Evolutionary conservation across 768 basidiomycete genomes (phyloP).

Genomic region (Boletus huronensis): DNA sequence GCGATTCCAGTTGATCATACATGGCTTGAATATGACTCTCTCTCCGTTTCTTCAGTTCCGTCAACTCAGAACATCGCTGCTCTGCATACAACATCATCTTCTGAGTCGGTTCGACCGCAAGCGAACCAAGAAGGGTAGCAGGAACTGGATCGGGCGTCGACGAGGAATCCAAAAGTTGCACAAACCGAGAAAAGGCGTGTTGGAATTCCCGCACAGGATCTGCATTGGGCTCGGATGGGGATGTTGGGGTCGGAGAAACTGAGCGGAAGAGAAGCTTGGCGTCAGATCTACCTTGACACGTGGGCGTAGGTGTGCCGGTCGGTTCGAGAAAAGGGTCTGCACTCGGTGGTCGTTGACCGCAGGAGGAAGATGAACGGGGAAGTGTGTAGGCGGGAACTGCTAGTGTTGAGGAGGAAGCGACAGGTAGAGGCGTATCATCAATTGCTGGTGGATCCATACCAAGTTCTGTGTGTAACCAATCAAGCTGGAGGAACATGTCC

Average conservation of each 20-base stretch:
- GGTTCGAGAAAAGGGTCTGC: slow-evolving; percentile 29
- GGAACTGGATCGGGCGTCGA: slow-evolving; percentile 21
- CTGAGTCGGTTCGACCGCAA: slow-evolving; percentile 71
- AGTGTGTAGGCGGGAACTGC: slow-evolving; percentile 34
- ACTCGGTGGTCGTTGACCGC: slow-evolving; percentile 11
- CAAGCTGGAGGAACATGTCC: slow-evolving; percentile 66
- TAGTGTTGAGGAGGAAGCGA: slow-evolving; percentile 39
- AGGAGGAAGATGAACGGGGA: slow-evolving; percentile 46
- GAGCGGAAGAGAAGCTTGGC: slow-evolving; percentile 36
- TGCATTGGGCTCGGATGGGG: slow-evolving; percentile 5
- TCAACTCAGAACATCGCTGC: slow-evolving; percentile 52
- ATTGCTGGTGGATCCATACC: slow-evolving; percentile 63
- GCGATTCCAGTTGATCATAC: slow-evolving; percentile 88
- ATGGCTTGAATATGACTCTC: slow-evolving; percentile 87
- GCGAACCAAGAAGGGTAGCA: slow-evolving; percentile 25
- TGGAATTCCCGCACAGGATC: slow-evolving; percentile 42
- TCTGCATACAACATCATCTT: slow-evolving; percentile 74
- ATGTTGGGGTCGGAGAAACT: slow-evolving; percentile 12
- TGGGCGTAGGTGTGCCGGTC: slow-evolving; percentile 46
- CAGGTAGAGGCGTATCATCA: slow-evolving; percentile 38
- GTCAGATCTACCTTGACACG: slow-evolving; percentile 36
- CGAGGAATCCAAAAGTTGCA: slow-evolving; percentile 51
- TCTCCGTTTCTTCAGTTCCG: slow-evolving; percentile 68
- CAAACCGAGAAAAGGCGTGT: slow-evolving; percentile 59
- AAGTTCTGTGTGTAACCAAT: slow-evolving; percentile 80